Evolutionary conservation across 2,329 filamentous ascomycete genomes (phyloP).

Genomic region (Trichoderma sp.): DNA sequence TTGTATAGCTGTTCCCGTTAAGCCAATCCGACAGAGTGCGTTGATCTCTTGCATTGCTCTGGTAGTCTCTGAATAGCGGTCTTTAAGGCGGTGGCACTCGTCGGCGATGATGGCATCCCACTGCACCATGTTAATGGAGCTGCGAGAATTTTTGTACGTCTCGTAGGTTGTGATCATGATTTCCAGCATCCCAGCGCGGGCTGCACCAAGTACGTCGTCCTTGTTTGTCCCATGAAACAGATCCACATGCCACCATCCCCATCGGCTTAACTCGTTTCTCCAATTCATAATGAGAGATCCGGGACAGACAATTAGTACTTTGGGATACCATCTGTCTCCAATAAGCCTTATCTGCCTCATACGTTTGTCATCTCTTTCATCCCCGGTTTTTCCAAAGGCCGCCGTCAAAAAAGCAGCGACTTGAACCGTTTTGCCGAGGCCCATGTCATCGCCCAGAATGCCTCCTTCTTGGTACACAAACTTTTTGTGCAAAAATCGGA

Average conservation of each 20-base stretch:
- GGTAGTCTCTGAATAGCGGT: conserved; percentile 71
- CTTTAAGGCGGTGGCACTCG: conserved; percentile 89
- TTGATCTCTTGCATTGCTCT: conserved; percentile 89
- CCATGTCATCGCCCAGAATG: conserved; percentile 96
- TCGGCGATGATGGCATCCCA: conserved; percentile 97
- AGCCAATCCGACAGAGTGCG: conserved; percentile 82
- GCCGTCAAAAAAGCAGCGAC: conserved; percentile 88
- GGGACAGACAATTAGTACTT: conserved; percentile 81
- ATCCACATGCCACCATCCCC: conserved; percentile 95
- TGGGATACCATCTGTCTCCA: conserved; percentile 67
- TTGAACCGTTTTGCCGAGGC: conserved; percentile 93
- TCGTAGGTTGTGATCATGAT: conserved; percentile 93
- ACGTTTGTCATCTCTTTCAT: conserved; percentile 78
- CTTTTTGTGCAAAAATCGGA: conserved; percentile 77
- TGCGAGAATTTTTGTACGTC: conserved; percentile 78
- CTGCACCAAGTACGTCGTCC: conserved; percentile 68
- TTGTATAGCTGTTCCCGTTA: conserved; percentile 95
- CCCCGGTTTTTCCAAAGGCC: conserved; percentile 91
- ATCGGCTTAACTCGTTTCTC: conserved; percentile 78
- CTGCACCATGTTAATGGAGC: conserved; percentile 73
- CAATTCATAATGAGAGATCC: conserved; percentile 88
- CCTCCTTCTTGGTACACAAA: conserved; percentile 91
- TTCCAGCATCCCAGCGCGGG: conserved; percentile 73
- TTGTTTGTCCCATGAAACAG: conserved; percentile 70
- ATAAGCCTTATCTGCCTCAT: conserved; percentile 79